Evolutionary conservation across 768 basidiomycete genomes (phyloP).

Genomic region (Lentinula sp.): DNA sequence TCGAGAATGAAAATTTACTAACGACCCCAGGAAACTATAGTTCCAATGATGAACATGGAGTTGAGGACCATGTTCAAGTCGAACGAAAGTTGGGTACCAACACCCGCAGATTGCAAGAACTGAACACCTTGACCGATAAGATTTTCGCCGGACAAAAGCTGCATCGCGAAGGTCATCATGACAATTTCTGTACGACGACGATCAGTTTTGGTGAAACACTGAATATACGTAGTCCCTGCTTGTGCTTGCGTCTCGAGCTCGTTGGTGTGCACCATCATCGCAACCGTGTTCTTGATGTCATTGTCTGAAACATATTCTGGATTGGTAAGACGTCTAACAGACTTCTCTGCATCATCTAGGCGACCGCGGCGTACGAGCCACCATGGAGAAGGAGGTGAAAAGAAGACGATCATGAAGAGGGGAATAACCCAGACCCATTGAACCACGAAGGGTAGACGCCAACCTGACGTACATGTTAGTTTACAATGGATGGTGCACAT

Average conservation of each 20-base stretch:
- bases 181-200: constrained; percentile 17
- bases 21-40: constrained; percentile 17
- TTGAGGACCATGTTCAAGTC: constrained; percentile 17
- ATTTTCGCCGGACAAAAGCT: constrained; percentile 17
- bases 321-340: constrained; percentile 13
- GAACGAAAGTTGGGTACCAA: constrained; percentile 10
- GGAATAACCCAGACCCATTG: constrained; percentile 19
- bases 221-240: constrained; percentile 14
- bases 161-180: constrained; percentile 20
- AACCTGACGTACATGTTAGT: constrained; percentile 4
- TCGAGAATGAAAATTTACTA: neutral
- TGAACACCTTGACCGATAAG: constrained; percentile 17
- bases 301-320: constrained; percentile 10
- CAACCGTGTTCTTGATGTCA: constrained; percentile 13
- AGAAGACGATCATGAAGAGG: constrained; percentile 12
- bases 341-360: constrained; percentile 13
- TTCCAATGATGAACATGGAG: constrained; percentile 21
- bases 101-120: constrained; percentile 15
- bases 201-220: constrained; percentile 16
- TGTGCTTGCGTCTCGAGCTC: constrained; percentile 15
- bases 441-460: constrained; percentile 17
- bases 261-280: constrained; percentile 18
- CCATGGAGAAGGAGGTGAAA: constrained; percentile 15
- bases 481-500: neutral
- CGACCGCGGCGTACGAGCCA: constrained; percentile 17